Evolutionary conservation across 2,329 filamentous ascomycete genomes (phyloP), one percentile per base, ranked within the genome.

Genomic region (Pseudocercospora musae): DNA sequence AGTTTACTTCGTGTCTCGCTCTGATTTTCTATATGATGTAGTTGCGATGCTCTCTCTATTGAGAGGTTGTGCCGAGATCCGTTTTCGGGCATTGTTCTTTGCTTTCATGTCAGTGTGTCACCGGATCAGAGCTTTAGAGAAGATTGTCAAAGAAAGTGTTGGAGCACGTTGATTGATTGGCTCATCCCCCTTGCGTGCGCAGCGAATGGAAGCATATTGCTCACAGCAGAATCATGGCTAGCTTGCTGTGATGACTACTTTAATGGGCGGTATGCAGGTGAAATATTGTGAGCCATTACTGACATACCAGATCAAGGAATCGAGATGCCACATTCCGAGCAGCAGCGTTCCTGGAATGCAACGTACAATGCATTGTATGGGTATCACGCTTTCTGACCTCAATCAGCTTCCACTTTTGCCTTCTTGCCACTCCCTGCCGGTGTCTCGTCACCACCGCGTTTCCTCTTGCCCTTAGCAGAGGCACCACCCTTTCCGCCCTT

Each of bases 401-500:
- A 62, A 59, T 62, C 61, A 6, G 48, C 58, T 20, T 68, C 67
- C 20, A 65, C 57, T 54, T 66, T 69, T 13, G 65, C 50, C 59
- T 70, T 70, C 67, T 71, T 70, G n/a, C 53, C 61, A 46, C 62
- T 65, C 11, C 58, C 60, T 15, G 53, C 58, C 9, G 62, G 60
- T n/a, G 56, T 59, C 27, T 66, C 68, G 23, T 69, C 69, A 13
- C 67, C 63, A 33, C 59, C 67, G 33, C 70, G 61, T 46, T 72
- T 72, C 56, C 73, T 62, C 66, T 74, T 75, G 33, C 78, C 73
- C 74, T 82, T 82, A 65, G 77, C 73, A 9, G 70, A 66, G 7
- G 73, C 71, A 33, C 77, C 72, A 60, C 75, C 76, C 63, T 77
- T 79, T 2, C 80, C 80, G 3, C 80, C 80, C 66, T 82, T 82